Base-by-base conservation (phyloP, 1,139 yeast genomes). In the Hemisphaericaspora xylanilytica region DNA sequence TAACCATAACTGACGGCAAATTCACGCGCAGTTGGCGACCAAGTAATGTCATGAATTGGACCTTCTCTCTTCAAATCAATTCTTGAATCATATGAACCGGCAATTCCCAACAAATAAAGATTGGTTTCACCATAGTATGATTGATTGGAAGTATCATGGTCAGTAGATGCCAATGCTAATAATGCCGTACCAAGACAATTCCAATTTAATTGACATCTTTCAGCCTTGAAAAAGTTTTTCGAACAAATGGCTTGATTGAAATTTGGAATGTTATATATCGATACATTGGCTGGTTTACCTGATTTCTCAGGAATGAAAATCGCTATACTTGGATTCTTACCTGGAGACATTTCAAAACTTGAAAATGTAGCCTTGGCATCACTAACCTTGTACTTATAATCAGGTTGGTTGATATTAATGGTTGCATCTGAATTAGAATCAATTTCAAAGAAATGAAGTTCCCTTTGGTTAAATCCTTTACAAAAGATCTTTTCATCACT, bases 121-220 rank as follows among this genome's bases (percentile, higher is more conserved):
- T 92, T 89, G 39, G 96, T 87, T 69, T 94, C 97, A 47, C 99
- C 99, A 59, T 94, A 94, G 67, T 94, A 94, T 2, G 95, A 85
- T 69, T 92, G 83, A 62, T 95, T 95, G 18, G 95, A 78, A 33
- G 94, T 77, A 65, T 94, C 98, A 52, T 92, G 96, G 63, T 92
- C 98, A 18, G 97, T 92, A 38, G 95, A 85, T 8, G 97, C 95
- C 53, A 90, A 76, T 41, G 96, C 97, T 56, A 94, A 71, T 49
- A 92, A 73, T 9, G 97, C 95, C 46, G 97, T 94, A 41, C 98
- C 99, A 49, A 89, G 74, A 32, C 81, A 75, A 63, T 94, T 94
- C 99, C 99, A 94, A 60, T 80, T 84, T 69, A 92, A 78, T 52
- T 79, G 84, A 62, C 96, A 94, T 52, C 85, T 80, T 59, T 94